A percentile compares a stretch with the other conserved stretches of the same genome.
phyloP scores from a whole-genome alignment of 1,139 yeast genomes.

The Kodamaea sp. region DNA sequence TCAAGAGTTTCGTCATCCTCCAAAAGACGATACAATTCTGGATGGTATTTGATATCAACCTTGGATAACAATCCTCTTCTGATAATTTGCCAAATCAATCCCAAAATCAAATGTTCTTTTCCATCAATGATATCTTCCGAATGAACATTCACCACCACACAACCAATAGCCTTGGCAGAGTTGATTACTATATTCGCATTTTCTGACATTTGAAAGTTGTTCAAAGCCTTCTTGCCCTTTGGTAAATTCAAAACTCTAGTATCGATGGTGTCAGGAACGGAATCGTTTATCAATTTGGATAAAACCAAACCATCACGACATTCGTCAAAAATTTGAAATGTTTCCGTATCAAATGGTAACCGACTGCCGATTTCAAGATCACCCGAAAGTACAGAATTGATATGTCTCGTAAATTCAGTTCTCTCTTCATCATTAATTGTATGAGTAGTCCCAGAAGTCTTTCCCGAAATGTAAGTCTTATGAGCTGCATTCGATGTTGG shows the following conservation, averaged over 20 bases:
- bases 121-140: slow-evolving; percentile 98
- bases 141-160: slow-evolving; percentile 96
- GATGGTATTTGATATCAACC: slow-evolving; percentile 94
- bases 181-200: slow-evolving; percentile 96
- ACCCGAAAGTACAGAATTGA: slow-evolving; percentile 88
- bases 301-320: slow-evolving; percentile 93
- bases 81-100: slow-evolving; percentile 97
- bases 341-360: slow-evolving; percentile 90
- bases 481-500: slow-evolving; percentile 55
- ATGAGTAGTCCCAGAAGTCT: slow-evolving; percentile 91
- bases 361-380: slow-evolving; percentile 83
- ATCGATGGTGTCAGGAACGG: slow-evolving; percentile 97
- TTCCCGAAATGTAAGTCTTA: slow-evolving; percentile 77
- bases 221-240: slow-evolving; percentile 70
- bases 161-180: slow-evolving; percentile 98
- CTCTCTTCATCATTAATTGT: slow-evolving; percentile 97
- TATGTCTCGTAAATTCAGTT: slow-evolving; percentile 92
- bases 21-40: slow-evolving; percentile 89
- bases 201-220: slow-evolving; percentile 94
- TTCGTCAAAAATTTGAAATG: slow-evolving; percentile 95
- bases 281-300: slow-evolving; percentile 91
- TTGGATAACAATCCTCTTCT: slow-evolving; percentile 92
- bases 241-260: slow-evolving; percentile 94
- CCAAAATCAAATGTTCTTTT: slow-evolving; percentile 90
- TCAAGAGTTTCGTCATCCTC: slow-evolving; percentile 98